A percentile compares a stretch with the other conserved stretches of the same genome.
Evolutionary conservation across 2,329 filamentous ascomycete species (phyloP).

Genomic region (Boeremia exigua): DNA sequence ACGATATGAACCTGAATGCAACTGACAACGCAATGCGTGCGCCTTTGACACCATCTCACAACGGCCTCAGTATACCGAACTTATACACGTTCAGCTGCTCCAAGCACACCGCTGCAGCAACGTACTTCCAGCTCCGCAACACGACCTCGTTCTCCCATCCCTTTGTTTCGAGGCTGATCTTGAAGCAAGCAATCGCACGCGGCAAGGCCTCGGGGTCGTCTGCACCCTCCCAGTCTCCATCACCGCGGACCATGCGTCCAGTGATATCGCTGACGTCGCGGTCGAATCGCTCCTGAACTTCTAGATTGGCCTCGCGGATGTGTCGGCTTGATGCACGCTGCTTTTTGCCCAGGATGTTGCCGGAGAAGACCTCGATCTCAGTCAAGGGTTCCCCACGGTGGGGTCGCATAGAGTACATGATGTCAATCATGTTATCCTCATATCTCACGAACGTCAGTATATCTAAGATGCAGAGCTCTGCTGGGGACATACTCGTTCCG

Average conservation of each 20-base stretch:
- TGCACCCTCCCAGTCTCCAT: constrained; percentile 32
- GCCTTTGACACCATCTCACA: constrained; percentile 21
- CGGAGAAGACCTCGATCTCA: constrained; percentile 58
- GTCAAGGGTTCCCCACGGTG: constrained; percentile 38
- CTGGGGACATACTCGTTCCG: constrained; percentile 34
- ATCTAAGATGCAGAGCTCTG: neutral
- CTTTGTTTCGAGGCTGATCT: constrained; percentile 48
- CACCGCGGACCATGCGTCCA: constrained; percentile 53
- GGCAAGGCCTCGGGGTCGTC: constrained; percentile 52
- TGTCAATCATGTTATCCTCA: constrained; percentile 57
- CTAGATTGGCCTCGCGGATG: constrained; percentile 37
- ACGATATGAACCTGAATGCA: neutral
- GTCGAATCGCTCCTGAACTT: constrained; percentile 51
- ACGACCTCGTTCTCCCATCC: constrained; percentile 35
- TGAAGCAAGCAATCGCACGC: constrained; percentile 58
- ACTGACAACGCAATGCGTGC: too few relatives aligned
- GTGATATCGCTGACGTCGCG: constrained; percentile 53
- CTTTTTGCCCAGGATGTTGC: constrained; percentile 61
- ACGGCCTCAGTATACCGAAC: constrained; percentile 16
- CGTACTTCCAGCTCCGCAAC: constrained; percentile 60
- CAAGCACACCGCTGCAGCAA: constrained; percentile 59
- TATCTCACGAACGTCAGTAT: constrained; percentile 49
- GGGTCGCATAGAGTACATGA: constrained; percentile 51
- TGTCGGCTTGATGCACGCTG: constrained; percentile 45
- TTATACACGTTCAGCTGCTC: constrained; percentile 53